phyloP scores from a whole-genome alignment of 1,284 basidiomycete genomes.

The Fomitopsis palustris region DNA sequence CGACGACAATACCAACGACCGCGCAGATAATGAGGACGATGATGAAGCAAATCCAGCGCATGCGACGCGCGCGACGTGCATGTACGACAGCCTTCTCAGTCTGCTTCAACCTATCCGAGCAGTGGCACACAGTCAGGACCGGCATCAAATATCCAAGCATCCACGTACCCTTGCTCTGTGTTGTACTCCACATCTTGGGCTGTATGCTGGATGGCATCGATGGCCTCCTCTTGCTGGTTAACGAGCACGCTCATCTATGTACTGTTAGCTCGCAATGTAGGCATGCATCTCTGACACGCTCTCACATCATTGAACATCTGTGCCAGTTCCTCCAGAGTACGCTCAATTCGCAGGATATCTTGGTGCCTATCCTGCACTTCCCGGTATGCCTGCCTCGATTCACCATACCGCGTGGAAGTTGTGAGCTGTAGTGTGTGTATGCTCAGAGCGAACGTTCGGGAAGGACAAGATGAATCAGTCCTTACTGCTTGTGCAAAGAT shows the following conservation, averaged over 20 bases:
- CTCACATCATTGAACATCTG: constrained; percentile 82
- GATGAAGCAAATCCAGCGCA: constrained; percentile 79
- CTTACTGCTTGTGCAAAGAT: constrained; percentile 88
- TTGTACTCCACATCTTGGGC: constrained; percentile 64
- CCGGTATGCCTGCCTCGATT: constrained; percentile 79
- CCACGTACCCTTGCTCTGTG: constrained; percentile 64
- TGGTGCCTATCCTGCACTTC: constrained; percentile 92
- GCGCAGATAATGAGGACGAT: constrained; percentile 47
- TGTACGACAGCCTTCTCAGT: constrained; percentile 72
- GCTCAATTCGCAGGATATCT: constrained; percentile 86
- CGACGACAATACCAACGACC: constrained; percentile 51
- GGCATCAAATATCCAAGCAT: not conserved
- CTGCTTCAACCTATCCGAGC: constrained; percentile 47
- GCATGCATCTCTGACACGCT: not conserved
- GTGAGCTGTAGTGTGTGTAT: constrained; percentile 41
- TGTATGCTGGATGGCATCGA: constrained; percentile 60
- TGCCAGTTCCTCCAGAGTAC: constrained; percentile 83
- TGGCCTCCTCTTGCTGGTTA: constrained; percentile 75
- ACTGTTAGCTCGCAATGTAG: constrained; percentile 9
- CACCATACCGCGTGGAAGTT: constrained; percentile 79
- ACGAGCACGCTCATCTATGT: constrained; percentile 75
- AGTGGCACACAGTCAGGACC: not conserved
- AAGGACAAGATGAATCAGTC: constrained; percentile 5
- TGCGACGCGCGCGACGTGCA: constrained; percentile 69
- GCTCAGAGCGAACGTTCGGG: not conserved